Percentiles rank a stretch among this genome's conserved stretches.
These are phyloP conservation scores for Penicillium fuscoglaucum DNA, from an alignment of 2,329 filamentous ascomycete species.

Conservation along the genomic window DNA sequence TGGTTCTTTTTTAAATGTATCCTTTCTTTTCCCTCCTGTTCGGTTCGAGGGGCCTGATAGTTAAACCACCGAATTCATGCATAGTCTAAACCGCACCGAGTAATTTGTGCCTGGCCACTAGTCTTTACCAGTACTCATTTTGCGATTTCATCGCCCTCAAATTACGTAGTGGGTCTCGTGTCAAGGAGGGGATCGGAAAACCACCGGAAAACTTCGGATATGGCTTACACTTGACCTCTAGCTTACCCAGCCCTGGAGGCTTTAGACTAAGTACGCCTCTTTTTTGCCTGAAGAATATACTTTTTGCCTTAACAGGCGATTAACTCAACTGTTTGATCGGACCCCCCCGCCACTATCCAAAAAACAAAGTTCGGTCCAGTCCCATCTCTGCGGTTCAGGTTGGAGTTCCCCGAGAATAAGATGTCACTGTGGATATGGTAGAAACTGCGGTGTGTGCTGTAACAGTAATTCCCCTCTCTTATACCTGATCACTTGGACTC, in stretches of 20 bases:
- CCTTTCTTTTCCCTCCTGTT: neutral
- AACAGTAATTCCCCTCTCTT: neutral
- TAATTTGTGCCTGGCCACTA: neutral
- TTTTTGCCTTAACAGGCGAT: slow-evolving; percentile 7
- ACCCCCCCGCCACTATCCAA: slow-evolving; percentile 13
- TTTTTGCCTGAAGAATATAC: neutral
- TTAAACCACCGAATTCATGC: neutral
- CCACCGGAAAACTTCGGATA: slow-evolving; percentile 13
- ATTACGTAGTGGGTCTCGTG: slow-evolving; percentile 3
- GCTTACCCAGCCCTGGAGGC: no score
- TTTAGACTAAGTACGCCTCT: slow-evolving; percentile 6
- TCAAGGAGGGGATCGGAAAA: neutral
- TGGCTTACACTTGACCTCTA: neutral
- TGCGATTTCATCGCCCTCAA: neutral
- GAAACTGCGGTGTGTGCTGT: slow-evolving; percentile 27
- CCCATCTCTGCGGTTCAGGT: slow-evolving; percentile 1
- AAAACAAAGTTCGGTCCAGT: slow-evolving; percentile 11
- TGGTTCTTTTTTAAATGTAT: neutral
- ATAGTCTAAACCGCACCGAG: neutral
- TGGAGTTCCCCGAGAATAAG: slow-evolving; percentile 4
- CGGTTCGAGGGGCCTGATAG: neutral
- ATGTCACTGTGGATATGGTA: neutral
- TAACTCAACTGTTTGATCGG: slow-evolving; percentile 7
- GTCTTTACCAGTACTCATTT: neutral
- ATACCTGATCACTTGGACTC: neutral